phyloP scores from a whole-genome alignment of 2,329 filamentous ascomycete species.

The Rhynchosporium secalis region DNA sequence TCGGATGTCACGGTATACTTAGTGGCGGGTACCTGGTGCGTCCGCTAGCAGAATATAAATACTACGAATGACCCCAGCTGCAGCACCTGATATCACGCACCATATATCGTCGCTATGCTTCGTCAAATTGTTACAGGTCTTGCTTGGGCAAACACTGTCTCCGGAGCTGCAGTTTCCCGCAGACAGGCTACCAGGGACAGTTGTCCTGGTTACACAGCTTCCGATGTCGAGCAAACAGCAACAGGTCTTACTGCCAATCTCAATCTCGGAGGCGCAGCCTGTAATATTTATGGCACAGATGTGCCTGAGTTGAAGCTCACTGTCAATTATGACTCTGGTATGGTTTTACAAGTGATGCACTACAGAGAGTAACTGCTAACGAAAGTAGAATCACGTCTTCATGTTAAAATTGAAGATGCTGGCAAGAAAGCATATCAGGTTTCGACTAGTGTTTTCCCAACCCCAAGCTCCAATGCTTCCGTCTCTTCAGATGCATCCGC shows the following conservation, averaged over 20 bases:
- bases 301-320: conserved; percentile 55
- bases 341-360: conserved; percentile 29
- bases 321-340: conserved; percentile 63
- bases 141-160: conserved; percentile 2
- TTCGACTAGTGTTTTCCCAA: conserved; percentile 1
- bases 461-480: not conserved
- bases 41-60: not conserved
- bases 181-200: conserved; percentile 5
- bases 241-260: conserved; percentile 57
- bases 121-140: conserved; percentile 11
- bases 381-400: conserved; percentile 48
- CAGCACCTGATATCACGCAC: not conserved
- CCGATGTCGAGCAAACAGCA: conserved; percentile 47
- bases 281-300: conserved; percentile 61
- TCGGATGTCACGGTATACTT: not conserved
- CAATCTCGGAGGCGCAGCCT: conserved; percentile 56
- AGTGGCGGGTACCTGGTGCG: not conserved
- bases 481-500: not conserved
- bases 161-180: not conserved
- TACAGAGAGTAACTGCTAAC: not conserved
- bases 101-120: not conserved
- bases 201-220: conserved; percentile 55
- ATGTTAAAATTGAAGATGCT: conserved; percentile 63
- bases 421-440: conserved; percentile 55
- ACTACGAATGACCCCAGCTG: not conserved